These are phyloP conservation scores for Dittrichia graveolens DNA, from an alignment of 129 eudicot species.

Conservation along the genomic window DNA sequence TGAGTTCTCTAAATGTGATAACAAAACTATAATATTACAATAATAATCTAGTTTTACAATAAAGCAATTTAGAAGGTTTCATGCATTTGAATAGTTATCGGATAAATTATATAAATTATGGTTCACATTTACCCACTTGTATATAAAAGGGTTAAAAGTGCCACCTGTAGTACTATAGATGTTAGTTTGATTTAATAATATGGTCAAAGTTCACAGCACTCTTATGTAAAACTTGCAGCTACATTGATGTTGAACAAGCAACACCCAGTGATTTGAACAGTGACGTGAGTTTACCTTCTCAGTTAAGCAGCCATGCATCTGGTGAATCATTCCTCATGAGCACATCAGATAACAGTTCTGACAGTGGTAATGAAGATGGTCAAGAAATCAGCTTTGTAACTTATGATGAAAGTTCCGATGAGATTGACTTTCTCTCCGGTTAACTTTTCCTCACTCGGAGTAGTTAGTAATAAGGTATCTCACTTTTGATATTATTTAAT, in stretches of 20 bases:
- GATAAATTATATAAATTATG: neutral
- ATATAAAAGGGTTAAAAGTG: neutral
- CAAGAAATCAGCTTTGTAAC: conserved; percentile 38
- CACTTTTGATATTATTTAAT: too few relatives aligned
- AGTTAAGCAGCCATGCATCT: conserved; percentile 45
- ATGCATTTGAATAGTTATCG: neutral
- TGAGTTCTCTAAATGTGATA: neutral
- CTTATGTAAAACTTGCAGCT: conserved; percentile 42
- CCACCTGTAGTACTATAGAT: neutral
- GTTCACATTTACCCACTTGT: neutral
- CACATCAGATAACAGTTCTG: conserved; percentile 56
- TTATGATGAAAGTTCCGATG: conserved; percentile 72
- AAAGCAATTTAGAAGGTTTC: too few relatives aligned
- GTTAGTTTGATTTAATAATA: neutral
- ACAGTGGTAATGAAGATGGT: conserved; percentile 56
- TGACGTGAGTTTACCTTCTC: conserved; percentile 43
- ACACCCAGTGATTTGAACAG: conserved; percentile 41
- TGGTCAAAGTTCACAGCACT: neutral
- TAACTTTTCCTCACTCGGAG: conserved; percentile 7
- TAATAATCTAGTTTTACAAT: too few relatives aligned
- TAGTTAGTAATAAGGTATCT: conserved; percentile 11
- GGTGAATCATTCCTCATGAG: conserved; percentile 39
- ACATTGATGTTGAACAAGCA: conserved; percentile 53
- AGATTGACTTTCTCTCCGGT: conserved; percentile 45
- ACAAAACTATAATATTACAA: neutral